Evolutionary conservation across 1,284 basidiomycete species (phyloP), one percentile per base, ranked within the genome.

Genomic region (Laetiporus sulphureus): DNA sequence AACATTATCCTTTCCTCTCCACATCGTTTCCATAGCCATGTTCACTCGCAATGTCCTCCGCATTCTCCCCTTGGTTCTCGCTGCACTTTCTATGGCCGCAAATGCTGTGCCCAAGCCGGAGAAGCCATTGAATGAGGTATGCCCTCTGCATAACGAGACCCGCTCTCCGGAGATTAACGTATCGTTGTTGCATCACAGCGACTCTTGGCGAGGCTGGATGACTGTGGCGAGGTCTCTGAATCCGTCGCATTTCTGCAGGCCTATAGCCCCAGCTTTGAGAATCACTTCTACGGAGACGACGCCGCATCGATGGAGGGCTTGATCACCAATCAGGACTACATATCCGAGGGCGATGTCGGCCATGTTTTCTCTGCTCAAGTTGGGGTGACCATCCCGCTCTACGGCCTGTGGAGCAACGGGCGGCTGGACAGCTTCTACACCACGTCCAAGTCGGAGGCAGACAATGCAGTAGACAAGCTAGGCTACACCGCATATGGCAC

Each of bases 221-320:
- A n/a, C n/a, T n/a, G n/a, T n/a, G n/a, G n/a, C n/a, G n/a, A n/a
- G n/a, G n/a, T n/a, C n/a, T n/a, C n/a, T n/a, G n/a, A n/a, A n/a
- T n/a, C n/a, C n/a, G n/a, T n/a, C n/a, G n/a, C n/a, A n/a, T n/a
- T 43, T 23, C 34, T 38, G 25, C 36, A 36, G 3, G 27, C 31
- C 4, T 34, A 38, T 32, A 32, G 29, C 30, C 20, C 29, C 18
- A n/a, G 16, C 8, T 35, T 7, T 2, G 22, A 19, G 5, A 32
- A 43, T 24, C 36, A 43, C 32, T 43, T 43, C 42, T 43, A 43
- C 42, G 38, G 36, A 15, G 29, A 30, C 22, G 21, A 32, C 36
- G 22, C 22, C 30, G 19, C 27, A 11, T 36, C 38, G 25, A 32
- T 37, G 36, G 13, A 38, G 1, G 21, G 2, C 11, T 29, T 36